Evolutionary conservation across 192 early-diverging fungal species (phyloP).

Genomic region (Coemansia sp.): DNA sequence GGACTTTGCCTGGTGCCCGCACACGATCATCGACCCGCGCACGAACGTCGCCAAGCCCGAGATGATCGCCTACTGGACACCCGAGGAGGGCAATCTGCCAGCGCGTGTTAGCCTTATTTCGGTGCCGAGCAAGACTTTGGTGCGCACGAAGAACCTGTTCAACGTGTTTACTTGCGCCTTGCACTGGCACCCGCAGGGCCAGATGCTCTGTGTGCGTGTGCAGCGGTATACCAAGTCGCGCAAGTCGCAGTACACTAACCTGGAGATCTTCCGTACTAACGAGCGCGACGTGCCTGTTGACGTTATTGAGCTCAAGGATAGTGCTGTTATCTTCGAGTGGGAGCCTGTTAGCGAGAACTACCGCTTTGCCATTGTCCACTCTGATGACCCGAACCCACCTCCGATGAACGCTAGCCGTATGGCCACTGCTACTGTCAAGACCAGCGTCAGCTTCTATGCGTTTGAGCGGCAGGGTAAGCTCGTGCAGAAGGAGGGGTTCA

Average conservation of each 20-base stretch:
- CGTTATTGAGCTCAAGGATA: conserved; percentile 88
- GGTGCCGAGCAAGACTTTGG: conserved; percentile 80
- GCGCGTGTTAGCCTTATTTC: conserved; percentile 91
- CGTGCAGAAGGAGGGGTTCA: conserved; percentile 67
- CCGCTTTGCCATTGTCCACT: conserved; percentile 89
- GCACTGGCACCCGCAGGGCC: conserved; percentile 88
- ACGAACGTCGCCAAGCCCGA: conserved; percentile 56
- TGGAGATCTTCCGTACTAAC: conserved; percentile 92
- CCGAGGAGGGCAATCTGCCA: conserved; percentile 93
- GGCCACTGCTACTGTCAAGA: conserved; percentile 60
- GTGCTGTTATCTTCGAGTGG: conserved; percentile 89
- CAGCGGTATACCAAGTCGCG: conserved; percentile 91
- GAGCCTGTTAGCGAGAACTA: conserved; percentile 80
- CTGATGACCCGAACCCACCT: conserved; percentile 67
- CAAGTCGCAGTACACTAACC: conserved; percentile 82
- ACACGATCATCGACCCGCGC: conserved; percentile 38
- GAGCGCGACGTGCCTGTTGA: conserved; percentile 98
- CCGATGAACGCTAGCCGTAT: conserved; percentile 57
- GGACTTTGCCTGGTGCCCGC: conserved; percentile 79
- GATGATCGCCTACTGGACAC: conserved; percentile 93
- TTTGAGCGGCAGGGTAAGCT: conserved; percentile 76
- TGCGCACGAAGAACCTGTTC: conserved; percentile 98
- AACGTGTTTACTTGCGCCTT: conserved; percentile 87
- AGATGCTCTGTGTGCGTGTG: conserved; percentile 91
- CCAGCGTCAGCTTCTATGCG: conserved; percentile 82